Conservation (phyloP, 176 grass and related monocot genomes). For the Urochloa ruziziensis region DNA sequence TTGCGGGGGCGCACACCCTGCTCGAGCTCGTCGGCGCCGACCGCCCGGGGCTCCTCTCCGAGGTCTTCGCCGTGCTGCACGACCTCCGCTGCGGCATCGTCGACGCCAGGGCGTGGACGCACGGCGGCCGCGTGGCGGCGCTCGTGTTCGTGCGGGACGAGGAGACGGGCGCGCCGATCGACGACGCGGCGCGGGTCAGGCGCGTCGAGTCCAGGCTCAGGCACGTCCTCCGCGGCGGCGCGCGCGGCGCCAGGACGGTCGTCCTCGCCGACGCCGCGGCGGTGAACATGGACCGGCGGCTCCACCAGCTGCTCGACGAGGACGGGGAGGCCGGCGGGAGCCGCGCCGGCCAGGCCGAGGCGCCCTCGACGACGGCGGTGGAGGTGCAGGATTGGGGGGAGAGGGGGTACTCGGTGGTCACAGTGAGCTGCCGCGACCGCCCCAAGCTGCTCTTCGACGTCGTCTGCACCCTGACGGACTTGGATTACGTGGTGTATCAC, state of each 20-base stretch:
- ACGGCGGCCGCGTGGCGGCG: slow-evolving; percentile 64
- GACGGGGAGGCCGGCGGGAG: slow-evolving; percentile 54
- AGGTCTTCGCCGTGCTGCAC: slow-evolving; percentile 86
- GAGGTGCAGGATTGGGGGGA: slow-evolving; percentile 72
- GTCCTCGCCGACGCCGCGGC: slow-evolving; percentile 27
- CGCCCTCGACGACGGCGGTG: slow-evolving; percentile 21
- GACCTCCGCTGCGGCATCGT: slow-evolving; percentile 63
- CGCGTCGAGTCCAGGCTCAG: slow-evolving; percentile 56
- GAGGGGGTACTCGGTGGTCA: slow-evolving; percentile 81
- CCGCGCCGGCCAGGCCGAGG: neutral
- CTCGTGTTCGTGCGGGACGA: slow-evolving; percentile 69
- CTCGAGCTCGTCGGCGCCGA: slow-evolving; percentile 82
- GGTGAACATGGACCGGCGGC: slow-evolving; percentile 60
- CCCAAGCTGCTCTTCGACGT: slow-evolving; percentile 95
- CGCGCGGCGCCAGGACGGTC: slow-evolving; percentile 47
- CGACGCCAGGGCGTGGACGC: slow-evolving; percentile 88
- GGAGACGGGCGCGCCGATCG: slow-evolving; percentile 51
- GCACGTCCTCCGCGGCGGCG: slow-evolving; percentile 68
- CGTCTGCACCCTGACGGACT: slow-evolving; percentile 81
- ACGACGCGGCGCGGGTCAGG: slow-evolving; percentile 43
- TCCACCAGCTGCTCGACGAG: slow-evolving; percentile 81
- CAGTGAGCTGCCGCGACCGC: slow-evolving; percentile 72
- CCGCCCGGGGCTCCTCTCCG: slow-evolving; percentile 81
- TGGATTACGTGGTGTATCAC: slow-evolving; percentile 95
- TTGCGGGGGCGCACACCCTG: slow-evolving; percentile 12